Evolutionary conservation across 352 stramenopile species (phyloP), one percentile per base, ranked within the genome.

Genomic region (Globisporangium paroecandrum): DNA sequence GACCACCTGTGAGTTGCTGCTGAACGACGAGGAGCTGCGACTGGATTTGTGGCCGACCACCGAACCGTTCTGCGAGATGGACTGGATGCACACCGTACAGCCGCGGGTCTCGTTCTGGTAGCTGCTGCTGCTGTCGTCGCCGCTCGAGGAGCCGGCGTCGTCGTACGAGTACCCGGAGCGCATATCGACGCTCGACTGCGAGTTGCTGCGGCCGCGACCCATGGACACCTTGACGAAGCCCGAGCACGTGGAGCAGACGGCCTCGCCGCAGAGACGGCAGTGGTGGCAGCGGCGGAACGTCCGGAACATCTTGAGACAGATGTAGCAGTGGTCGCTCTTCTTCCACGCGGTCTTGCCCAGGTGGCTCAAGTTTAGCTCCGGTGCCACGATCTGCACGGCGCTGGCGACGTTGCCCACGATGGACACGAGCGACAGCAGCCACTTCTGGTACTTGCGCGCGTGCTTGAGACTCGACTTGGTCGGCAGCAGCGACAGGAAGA

Each of bases 261-360:
- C 76, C 62, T 89, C 80, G 18, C 82, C 84, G 60, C 84, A 92
- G 54, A 92, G 80, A 0, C 84, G 84, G 57, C 84, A 92, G 72
- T 90, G 82, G 65, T 92, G 79, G 55, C 79, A 82, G 57, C 73
- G 73, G 1, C 82, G 78, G 69, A 94, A 91, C 12, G 82, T 78
- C 53, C 80, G 78, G 63, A 91, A 91, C 29, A 69, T 75, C 72
- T 88, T 88, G 58, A 87, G 66, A 49, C 83, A 92, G 36, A 89
- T 49, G 49, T 69, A 77, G 65, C 83, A 92, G 68, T 79, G 69
- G 66, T 88, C 76, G 66, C 80, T 90, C 47, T 83, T 69, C 62
- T 84, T 85, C 85, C 85, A 93, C 51, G 74, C 74, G 25, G 71
- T 64, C 34, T 76, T 77, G 59, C 69, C 78, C 47, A 81, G 25